Evolutionary conservation across 2,329 filamentous ascomycete species (phyloP).

Genomic region (Xylaria arbuscula): DNA sequence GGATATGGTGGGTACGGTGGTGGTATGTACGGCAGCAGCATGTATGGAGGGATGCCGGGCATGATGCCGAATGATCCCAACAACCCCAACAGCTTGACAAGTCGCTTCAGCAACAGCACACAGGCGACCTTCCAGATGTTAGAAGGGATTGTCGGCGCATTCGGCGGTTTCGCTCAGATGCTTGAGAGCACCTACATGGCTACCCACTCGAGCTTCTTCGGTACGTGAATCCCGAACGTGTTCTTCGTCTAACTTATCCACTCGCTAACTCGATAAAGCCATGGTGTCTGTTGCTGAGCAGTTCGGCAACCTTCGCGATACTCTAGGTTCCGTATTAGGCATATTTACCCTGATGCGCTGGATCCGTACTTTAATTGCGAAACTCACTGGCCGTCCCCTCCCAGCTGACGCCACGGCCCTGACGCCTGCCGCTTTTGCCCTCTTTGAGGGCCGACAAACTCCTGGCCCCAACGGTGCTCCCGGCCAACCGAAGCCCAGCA

Average conservation of each 20-base stretch:
- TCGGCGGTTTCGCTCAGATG: constrained; percentile 99
- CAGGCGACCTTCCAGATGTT: constrained; percentile 98
- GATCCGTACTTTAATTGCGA: constrained; percentile 90
- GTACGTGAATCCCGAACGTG: constrained; percentile 62
- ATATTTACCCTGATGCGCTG: constrained; percentile 97
- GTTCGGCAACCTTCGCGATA: constrained; percentile 91
- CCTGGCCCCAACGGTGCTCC: constrained; percentile 70
- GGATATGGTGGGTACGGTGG: constrained; percentile 57
- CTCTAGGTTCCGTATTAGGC: constrained; percentile 90
- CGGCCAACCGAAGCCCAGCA: constrained; percentile 77
- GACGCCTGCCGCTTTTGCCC: constrained; percentile 90
- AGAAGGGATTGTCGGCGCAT: constrained; percentile 94
- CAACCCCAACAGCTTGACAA: constrained; percentile 93
- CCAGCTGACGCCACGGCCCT: constrained; percentile 88
- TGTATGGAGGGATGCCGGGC: constrained; percentile 59
- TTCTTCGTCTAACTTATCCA: neutral
- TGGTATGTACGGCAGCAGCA: constrained; percentile 52
- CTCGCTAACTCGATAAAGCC: constrained; percentile 62
- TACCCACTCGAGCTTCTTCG: constrained; percentile 97
- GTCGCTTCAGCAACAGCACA: constrained; percentile 93
- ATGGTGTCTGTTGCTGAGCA: constrained; percentile 99
- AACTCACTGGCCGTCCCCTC: constrained; percentile 88
- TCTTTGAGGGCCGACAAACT: constrained; percentile 77
- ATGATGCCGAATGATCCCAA: constrained; percentile 72
- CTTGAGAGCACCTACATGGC: constrained; percentile 99